phyloP scores from a whole-genome alignment of 1,139 yeast genomes.

The Debaryomycetaceae sp. region DNA sequence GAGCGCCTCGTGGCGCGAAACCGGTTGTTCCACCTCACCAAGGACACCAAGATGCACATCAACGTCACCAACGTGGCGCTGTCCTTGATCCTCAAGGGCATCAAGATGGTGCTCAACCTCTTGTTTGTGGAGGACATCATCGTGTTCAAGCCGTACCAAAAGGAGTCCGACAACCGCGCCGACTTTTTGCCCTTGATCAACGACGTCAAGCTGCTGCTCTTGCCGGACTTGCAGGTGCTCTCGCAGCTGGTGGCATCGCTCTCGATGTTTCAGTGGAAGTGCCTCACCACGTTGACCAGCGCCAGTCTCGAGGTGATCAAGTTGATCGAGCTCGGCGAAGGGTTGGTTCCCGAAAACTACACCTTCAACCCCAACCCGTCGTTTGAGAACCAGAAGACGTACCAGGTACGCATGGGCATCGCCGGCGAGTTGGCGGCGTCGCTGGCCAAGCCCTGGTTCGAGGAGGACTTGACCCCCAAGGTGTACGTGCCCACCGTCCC shows the following conservation, averaged over 20 bases:
- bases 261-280: slow-evolving; percentile 17
- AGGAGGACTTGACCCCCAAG: slow-evolving; percentile 16
- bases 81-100: slow-evolving; percentile 19
- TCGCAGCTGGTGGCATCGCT: slow-evolving; percentile 13
- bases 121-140: slow-evolving; percentile 5
- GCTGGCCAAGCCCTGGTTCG: slow-evolving; percentile 19
- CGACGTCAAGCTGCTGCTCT: slow-evolving; percentile 15
- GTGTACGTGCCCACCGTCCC: slow-evolving; percentile 15
- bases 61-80: slow-evolving; percentile 26
- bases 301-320: slow-evolving; percentile 13
- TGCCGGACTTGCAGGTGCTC: slow-evolving; percentile 17
- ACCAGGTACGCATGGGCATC: slow-evolving; percentile 9
- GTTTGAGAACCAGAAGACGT: slow-evolving; percentile 9
- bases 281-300: slow-evolving; percentile 14
- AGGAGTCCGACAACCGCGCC: neutral
- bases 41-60: slow-evolving; percentile 17
- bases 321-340: slow-evolving; percentile 27
- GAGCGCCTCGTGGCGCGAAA: slow-evolving; percentile 12
- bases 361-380: slow-evolving; percentile 15
- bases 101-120: slow-evolving; percentile 19
- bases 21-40: slow-evolving; percentile 3
- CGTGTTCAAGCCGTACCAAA: slow-evolving; percentile 6
- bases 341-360: slow-evolving; percentile 17
- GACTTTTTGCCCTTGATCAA: slow-evolving; percentile 12
- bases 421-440: slow-evolving; percentile 12